Conservation (phyloP, 352 stramenopile genomes). For the Ophiocytium majus region DNA sequence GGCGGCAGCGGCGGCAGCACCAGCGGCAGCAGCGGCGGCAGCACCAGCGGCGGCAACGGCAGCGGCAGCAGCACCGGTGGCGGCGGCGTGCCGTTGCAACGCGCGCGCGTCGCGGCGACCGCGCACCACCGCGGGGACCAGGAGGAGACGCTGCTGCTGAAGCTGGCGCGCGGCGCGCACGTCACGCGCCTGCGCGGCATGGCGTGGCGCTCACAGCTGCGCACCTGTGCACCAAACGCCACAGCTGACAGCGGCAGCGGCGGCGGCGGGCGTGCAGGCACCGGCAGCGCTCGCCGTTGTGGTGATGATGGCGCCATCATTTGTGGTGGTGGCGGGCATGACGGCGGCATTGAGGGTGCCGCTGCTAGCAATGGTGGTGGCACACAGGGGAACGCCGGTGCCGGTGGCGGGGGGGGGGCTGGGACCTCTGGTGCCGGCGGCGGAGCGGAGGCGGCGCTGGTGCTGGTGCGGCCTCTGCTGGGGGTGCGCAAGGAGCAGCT, state of each 20-base stretch:
- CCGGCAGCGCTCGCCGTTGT: no score
- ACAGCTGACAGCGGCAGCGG: conserved; percentile 56
- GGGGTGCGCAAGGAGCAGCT: conserved; percentile 65
- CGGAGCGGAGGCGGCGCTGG: background rate
- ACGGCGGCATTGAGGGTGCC: background rate
- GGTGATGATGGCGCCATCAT: background rate
- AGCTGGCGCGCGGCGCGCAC: conserved; percentile 70
- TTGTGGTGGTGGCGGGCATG: background rate
- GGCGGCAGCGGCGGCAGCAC: no score
- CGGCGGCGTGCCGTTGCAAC: background rate
- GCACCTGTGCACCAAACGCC: no score
- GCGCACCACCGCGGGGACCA: conserved; percentile 75
- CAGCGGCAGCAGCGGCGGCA: no score
- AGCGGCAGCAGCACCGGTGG: no score
- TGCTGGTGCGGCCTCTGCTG: conserved; percentile 65
- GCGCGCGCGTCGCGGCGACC: conserved; percentile 63
- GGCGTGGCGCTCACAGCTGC: conserved; percentile 21
- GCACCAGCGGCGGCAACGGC: no score
- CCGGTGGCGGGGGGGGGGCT: conserved; percentile 26
- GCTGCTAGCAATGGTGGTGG: background rate
- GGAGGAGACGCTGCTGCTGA: conserved; percentile 73
- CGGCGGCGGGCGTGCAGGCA: no score
- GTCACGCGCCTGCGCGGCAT: conserved; percentile 57
- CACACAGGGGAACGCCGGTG: background rate
- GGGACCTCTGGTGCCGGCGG: conserved; percentile 66